These are phyloP conservation scores for Phytophthora palmivora DNA, from an alignment of 352 stramenopile genomes.

Conservation along the genomic window DNA sequence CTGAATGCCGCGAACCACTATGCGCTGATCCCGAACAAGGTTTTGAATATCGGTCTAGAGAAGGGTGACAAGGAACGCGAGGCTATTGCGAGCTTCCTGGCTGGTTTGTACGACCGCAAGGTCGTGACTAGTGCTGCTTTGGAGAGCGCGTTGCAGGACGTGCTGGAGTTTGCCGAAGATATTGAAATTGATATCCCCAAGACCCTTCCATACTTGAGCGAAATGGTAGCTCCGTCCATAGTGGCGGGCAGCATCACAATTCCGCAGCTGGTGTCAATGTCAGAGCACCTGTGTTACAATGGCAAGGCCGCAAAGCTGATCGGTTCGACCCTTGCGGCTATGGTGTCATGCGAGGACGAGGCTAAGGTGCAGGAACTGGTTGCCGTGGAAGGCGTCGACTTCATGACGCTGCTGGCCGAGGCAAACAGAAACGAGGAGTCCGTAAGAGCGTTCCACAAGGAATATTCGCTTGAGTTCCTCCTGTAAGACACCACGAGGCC, in stretches of 20 bases:
- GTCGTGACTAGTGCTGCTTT: constrained; percentile 55
- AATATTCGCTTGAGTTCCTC: constrained; percentile 54
- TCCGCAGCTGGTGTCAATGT: constrained; percentile 49
- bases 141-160: constrained; percentile 48
- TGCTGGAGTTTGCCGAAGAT: constrained; percentile 82
- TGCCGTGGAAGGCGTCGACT: constrained; percentile 40
- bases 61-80: constrained; percentile 72
- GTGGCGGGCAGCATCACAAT: constrained; percentile 50
- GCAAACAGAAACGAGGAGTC: constrained; percentile 43
- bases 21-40: constrained; percentile 53
- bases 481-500: constrained; percentile 30
- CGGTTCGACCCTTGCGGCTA: constrained; percentile 47
- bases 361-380: constrained; percentile 52
- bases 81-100: constrained; percentile 60
- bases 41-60: constrained; percentile 73
- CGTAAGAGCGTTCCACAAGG: constrained; percentile 49
- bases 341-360: constrained; percentile 48
- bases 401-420: constrained; percentile 51
- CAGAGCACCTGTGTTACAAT: constrained; percentile 57
- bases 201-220: constrained; percentile 69
- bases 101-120: constrained; percentile 56
- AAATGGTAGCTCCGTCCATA: constrained; percentile 76
- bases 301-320: constrained; percentile 76
- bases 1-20: constrained; percentile 63
- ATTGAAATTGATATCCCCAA: constrained; percentile 86